A percentile compares a stretch with the other conserved stretches of the same genome.
phyloP scores from a whole-genome alignment of 495 filamentous ascomycete species.

The Haplographium delicatum region DNA sequence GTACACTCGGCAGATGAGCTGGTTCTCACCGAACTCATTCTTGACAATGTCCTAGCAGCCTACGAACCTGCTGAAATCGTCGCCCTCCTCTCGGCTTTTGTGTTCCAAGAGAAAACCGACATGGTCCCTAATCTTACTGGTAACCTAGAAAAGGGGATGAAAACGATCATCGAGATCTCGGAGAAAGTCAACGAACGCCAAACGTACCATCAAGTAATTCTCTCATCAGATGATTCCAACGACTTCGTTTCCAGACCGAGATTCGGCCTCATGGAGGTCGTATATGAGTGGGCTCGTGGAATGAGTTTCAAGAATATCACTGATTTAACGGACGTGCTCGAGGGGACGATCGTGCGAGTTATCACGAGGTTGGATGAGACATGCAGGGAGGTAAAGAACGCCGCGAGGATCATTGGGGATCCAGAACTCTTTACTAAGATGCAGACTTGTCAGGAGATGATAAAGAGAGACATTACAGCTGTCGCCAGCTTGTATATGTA shows the following conservation, averaged over 20 bases:
- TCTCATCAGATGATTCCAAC: slow-evolving; percentile 80
- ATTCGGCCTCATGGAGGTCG: slow-evolving; percentile 93
- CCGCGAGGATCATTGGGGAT: slow-evolving; percentile 93
- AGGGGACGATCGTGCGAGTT: slow-evolving; percentile 91
- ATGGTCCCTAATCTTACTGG: slow-evolving; percentile 76
- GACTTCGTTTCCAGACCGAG: slow-evolving; percentile 83
- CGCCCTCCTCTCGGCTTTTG: slow-evolving; percentile 87
- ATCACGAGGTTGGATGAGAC: slow-evolving; percentile 93
- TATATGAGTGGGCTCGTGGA: slow-evolving; percentile 96
- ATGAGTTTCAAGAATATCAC: slow-evolving; percentile 99
- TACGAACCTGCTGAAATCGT: slow-evolving; percentile 97
- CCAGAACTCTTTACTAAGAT: slow-evolving; percentile 91
- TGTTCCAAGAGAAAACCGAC: slow-evolving; percentile 98
- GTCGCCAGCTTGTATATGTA: slow-evolving; percentile 82
- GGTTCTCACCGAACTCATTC: slow-evolving; percentile 91
- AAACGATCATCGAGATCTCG: slow-evolving; percentile 79
- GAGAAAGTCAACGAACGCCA: slow-evolving; percentile 89
- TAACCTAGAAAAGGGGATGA: slow-evolving; percentile 75
- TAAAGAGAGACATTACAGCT: slow-evolving; percentile 91
- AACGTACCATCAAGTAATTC: slow-evolving; percentile 81
- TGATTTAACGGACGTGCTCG: slow-evolving; percentile 91
- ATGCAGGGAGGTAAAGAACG: slow-evolving; percentile 95
- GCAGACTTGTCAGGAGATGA: slow-evolving; percentile 92
- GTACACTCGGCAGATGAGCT: slow-evolving; percentile 96
- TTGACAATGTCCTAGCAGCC: slow-evolving; percentile 93